Percentiles rank a stretch among this genome's conserved stretches.
Conservation (phyloP, 106 monocot species). For the Dendrobium huoshanense region DNA sequence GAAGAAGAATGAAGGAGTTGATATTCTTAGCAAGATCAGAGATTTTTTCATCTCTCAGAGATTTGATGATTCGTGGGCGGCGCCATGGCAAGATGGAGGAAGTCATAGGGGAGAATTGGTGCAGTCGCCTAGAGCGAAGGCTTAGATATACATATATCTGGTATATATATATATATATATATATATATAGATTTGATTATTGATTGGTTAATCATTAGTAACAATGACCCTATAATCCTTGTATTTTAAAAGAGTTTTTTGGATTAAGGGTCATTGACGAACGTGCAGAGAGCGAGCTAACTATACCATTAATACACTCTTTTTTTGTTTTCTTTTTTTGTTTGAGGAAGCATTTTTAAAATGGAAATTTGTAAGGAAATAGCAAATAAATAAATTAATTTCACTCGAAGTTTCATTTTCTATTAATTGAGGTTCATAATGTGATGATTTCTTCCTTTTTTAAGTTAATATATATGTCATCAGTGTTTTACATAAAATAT, state of each 20-base stretch:
- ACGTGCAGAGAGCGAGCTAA: not conserved
- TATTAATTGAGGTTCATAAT: not conserved
- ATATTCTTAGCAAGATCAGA: constrained; percentile 9
- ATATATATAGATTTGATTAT: not conserved
- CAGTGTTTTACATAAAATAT: too few relatives aligned
- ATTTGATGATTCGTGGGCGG: constrained; percentile 13
- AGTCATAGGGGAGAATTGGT: constrained; percentile 22
- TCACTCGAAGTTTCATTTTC: not conserved
- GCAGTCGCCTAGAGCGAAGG: constrained; percentile 13
- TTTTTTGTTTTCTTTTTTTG: too few relatives aligned
- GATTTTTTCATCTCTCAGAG: constrained; percentile 9
- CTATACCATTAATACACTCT: not conserved
- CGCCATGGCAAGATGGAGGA: constrained; percentile 16
- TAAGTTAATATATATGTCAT: not conserved
- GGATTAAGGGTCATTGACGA: not conserved
- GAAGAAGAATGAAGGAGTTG: constrained; percentile 11
- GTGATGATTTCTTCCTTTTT: not conserved
- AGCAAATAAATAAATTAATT: not conserved
- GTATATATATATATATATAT: not conserved
- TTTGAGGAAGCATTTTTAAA: not conserved
- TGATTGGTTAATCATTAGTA: not conserved
- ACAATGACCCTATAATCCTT: not conserved
- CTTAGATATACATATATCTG: not conserved
- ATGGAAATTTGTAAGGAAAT: not conserved
- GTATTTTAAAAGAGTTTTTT: not conserved